phyloP scores from a whole-genome alignment of 345 rosid species.

The Boechera divaricarpa region DNA sequence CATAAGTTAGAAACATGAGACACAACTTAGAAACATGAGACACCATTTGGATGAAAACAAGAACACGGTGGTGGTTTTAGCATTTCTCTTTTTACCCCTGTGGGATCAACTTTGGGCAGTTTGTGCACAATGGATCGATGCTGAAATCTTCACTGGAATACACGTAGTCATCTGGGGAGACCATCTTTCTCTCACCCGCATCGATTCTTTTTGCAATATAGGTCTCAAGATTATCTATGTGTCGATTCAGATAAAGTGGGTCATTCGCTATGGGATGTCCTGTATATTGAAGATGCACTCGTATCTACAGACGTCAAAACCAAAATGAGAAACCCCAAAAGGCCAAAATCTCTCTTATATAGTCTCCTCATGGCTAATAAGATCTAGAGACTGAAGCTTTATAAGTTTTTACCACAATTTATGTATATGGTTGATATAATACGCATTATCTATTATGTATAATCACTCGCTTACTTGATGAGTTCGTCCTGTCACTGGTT shows the following conservation, averaged over 20 bases:
- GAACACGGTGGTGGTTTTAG: neutral
- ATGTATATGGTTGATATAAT: neutral
- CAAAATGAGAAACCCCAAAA: slow-evolving; percentile 14
- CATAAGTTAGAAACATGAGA: slow-evolving; percentile 27
- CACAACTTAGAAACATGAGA: slow-evolving; percentile 1
- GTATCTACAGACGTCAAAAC: slow-evolving; percentile 59
- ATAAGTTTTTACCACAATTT: neutral
- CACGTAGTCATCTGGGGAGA: slow-evolving; percentile 42
- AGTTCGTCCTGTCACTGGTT: slow-evolving; percentile 93
- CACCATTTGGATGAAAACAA: neutral
- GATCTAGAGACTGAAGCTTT: slow-evolving; percentile 1
- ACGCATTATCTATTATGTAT: neutral
- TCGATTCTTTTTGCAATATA: slow-evolving; percentile 66
- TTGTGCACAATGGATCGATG: slow-evolving; percentile 85
- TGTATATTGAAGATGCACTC: slow-evolving; percentile 77
- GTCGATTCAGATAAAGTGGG: slow-evolving; percentile 67
- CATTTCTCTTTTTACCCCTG: slow-evolving; percentile 60
- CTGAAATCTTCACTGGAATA: slow-evolving; percentile 58
- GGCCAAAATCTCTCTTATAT: neutral
- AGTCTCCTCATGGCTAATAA: neutral
- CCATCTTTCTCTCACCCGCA: slow-evolving; percentile 41
- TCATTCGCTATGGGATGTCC: slow-evolving; percentile 98
- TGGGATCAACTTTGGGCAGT: slow-evolving; percentile 77
- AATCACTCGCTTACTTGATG: slow-evolving; percentile 74
- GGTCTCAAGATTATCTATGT: slow-evolving; percentile 47